A percentile compares a stretch with the other conserved stretches of the same genome.
These are phyloP conservation scores for Agrostemma githago DNA, from an alignment of 148 eudicot genomes.

Conservation along the genomic window DNA sequence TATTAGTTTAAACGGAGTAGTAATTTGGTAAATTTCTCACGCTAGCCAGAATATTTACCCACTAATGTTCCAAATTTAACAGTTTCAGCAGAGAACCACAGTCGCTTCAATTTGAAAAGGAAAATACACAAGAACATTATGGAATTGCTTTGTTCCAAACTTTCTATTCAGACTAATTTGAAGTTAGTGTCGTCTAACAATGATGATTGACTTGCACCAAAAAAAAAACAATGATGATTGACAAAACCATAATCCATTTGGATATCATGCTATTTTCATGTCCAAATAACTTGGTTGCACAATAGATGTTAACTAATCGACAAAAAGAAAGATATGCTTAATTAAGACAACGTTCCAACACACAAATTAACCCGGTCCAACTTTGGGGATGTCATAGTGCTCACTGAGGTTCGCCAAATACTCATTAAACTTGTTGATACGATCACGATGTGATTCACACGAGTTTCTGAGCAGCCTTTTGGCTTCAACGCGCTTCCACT, in stretches of 20 bases:
- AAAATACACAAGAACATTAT: no score
- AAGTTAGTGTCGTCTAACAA: no score
- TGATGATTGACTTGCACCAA: not conserved
- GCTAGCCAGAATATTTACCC: no score
- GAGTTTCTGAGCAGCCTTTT: constrained; percentile 58
- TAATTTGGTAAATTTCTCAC: no score
- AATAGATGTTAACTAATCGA: not conserved
- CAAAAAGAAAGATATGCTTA: not conserved
- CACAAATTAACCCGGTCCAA: constrained; percentile 68
- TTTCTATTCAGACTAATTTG: no score
- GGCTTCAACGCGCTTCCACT: constrained; percentile 51
- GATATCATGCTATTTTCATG: not conserved
- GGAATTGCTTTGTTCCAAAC: no score
- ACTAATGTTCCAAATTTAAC: no score
- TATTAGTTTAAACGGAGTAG: no score
- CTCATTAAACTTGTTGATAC: constrained; percentile 66
- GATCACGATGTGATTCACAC: constrained; percentile 73
- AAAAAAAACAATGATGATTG: not conserved
- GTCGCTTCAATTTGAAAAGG: no score
- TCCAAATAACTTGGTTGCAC: not conserved
- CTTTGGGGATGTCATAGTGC: constrained; percentile 94
- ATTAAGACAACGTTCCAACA: not conserved
- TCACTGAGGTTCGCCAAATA: constrained; percentile 77
- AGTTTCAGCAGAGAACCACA: no score
- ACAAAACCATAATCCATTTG: not conserved